Base-by-base conservation (phyloP, 1,284 basidiomycete species). In the Paramarasmius palmivorus region DNA sequence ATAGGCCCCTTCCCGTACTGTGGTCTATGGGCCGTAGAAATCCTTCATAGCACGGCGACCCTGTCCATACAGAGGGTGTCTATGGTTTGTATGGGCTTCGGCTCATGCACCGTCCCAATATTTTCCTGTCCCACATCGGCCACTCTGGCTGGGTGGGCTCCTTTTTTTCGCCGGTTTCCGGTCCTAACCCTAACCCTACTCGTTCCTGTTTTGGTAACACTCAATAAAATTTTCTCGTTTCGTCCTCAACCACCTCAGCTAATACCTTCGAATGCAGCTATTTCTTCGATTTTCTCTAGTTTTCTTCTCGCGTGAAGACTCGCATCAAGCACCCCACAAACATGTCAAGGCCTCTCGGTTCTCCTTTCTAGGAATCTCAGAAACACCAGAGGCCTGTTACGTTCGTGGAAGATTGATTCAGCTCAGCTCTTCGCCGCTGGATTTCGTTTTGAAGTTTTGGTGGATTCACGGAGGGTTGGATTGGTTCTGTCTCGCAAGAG, bases 21-120 rank as follows among this genome's bases (percentile, higher is more conserved):
- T 19, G 44, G 44, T 46, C 29, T 69, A 67, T 73, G 73, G 73
- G 73, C 73, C 66, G 66, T 68, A 66, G 71, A 71, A 67, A 61
- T 64, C 68, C 66, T 69, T 68, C 74, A 76, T 75, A 75, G 74
- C 74, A 76, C 74, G 74, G 74, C 74, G 74, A 75, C 73, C 73
- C 49, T 74, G 73, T 74, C 72, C 73, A 53, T 51, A 47, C 63
- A 65, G 60, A 60, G 61, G 59, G 59, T 57, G 40, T 61, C 55
- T 59, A 62, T 61, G 69, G 70, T 69, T 75, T 75, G 73, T 75
- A 74, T 73, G 72, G 64, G 71, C 73, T 75, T 70, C 71, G 73
- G 73, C 66, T 71, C 70, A 71, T 76, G 73, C 71, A 75, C 69
- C 71, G 73, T 37, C 39, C 41, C 17, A 54, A 49, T 54, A 49